Percentiles rank a stretch among this genome's conserved stretches.
These are phyloP conservation scores for Suhomyces atakaporum DNA, from an alignment of 1,139 yeast genomes.

Conservation along the genomic window DNA sequence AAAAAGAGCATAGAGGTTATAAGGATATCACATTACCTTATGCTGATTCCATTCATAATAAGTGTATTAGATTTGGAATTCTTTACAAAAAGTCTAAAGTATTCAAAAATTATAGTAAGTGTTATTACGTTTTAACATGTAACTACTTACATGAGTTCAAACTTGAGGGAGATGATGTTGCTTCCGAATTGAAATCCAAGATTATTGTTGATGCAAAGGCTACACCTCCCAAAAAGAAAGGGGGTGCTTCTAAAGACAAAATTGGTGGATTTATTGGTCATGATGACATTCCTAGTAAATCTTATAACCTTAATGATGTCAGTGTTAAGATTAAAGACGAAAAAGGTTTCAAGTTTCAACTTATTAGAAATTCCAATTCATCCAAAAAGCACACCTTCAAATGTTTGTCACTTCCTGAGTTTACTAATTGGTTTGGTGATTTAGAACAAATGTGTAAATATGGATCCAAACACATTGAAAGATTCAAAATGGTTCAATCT, in stretches of 20 bases:
- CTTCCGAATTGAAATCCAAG: conserved; percentile 1
- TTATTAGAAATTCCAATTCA: conserved; percentile 30
- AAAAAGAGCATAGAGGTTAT: conserved; percentile 35
- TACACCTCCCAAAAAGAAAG: conserved; percentile 13
- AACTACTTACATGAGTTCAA: conserved; percentile 49
- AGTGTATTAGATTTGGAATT: conserved; percentile 46
- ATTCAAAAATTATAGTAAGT: conserved; percentile 42
- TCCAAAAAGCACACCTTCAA: conserved; percentile 41
- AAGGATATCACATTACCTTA: conserved; percentile 38
- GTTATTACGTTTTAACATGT: conserved; percentile 45
- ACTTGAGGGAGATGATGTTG: conserved; percentile 28
- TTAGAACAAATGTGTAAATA: conserved; percentile 41
- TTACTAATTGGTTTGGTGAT: conserved; percentile 40
- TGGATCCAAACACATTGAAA: conserved; percentile 34
- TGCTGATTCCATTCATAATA: conserved; percentile 41
- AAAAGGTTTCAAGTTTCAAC: conserved; percentile 36
- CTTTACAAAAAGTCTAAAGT: conserved; percentile 47
- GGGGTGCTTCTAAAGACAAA: conserved; percentile 27
- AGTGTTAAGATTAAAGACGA: conserved; percentile 37
- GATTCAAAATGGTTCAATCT: conserved; percentile 38
- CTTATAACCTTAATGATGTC: conserved; percentile 47
- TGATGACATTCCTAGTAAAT: conserved; percentile 43
- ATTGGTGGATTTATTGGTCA: conserved; percentile 47
- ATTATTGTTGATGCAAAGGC: conserved; percentile 1
- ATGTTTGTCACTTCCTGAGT: conserved; percentile 36